A percentile compares a stretch with the other conserved stretches of the same genome.
Evolutionary conservation across 163 green algal species (phyloP).

Genomic region (Trebouxiophyceae sp.): DNA sequence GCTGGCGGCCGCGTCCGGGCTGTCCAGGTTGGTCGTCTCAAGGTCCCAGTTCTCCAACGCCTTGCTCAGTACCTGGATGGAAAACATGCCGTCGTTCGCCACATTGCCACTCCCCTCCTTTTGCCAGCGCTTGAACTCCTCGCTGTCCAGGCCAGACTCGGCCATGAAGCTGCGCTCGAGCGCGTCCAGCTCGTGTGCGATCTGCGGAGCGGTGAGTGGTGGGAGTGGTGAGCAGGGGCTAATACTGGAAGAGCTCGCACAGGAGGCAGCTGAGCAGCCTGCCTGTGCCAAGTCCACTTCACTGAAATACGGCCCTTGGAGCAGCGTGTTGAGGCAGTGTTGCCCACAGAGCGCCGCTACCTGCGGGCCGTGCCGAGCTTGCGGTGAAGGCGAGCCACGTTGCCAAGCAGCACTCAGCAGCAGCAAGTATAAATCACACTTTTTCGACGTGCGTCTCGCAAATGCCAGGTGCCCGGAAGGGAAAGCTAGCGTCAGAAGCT

Average conservation of each 20-base stretch:
- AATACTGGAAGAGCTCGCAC: not conserved
- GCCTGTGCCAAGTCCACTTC: conserved; percentile 54
- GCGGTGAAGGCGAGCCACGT: not conserved
- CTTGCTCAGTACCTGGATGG: conserved; percentile 71
- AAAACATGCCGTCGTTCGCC: conserved; percentile 73
- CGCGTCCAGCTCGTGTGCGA: conserved; percentile 72
- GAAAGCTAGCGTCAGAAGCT: not conserved
- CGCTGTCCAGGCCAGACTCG: conserved; percentile 32
- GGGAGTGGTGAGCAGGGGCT: not conserved
- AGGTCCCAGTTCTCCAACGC: conserved; percentile 71
- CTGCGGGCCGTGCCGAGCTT: conserved; percentile 20
- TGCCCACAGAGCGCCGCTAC: conserved; percentile 72
- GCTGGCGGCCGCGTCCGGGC: conserved; percentile 28
- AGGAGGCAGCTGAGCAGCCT: not conserved
- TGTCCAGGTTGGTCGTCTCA: conserved; percentile 28
- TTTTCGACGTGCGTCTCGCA: not conserved
- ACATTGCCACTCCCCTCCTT: conserved; percentile 64
- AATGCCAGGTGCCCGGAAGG: not conserved
- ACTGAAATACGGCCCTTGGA: conserved; percentile 76
- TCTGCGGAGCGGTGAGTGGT: conserved; percentile 25
- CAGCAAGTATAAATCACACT: not conserved
- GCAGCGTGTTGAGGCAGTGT: conserved; percentile 81
- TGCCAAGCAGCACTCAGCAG: not conserved
- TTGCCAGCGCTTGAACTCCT: conserved; percentile 34
- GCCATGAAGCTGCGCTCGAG: conserved; percentile 62